Base-by-base conservation (phyloP, 257 asterid species). In the Capsicum pubescens region DNA sequence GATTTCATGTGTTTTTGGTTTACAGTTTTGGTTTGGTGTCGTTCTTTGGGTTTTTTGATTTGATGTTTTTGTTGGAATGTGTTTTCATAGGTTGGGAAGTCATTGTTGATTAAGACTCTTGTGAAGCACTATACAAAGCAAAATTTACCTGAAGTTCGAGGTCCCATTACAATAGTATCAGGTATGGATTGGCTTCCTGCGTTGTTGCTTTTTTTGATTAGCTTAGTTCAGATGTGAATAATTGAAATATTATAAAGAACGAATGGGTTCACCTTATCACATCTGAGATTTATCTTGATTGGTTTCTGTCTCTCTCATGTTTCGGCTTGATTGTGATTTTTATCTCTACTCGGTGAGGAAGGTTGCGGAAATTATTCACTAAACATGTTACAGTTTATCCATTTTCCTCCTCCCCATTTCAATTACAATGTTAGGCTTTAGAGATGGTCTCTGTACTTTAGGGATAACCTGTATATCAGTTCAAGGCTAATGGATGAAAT, bases 101-200 rank as follows among this genome's bases (percentile, higher is more conserved):
- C 99, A 2, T 88, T 97, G 91, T 87, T 95, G 85, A 97, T 97
- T 12, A 95, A 95, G 94, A 87, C 92, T 84, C 91, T 97, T 52
- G 87, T 97, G 68, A 93, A 97, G 87, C 98, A 95, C 86, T 97
- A 94, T 85, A 97, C 97, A 4, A 97, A 93, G 89, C 99, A 97
- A 21, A 95, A 93, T 84, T 89, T 97, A 69, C 94, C 98, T n/a
- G 98, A 97, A 84, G 99, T 97, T 84, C 92, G 91, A 15, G 99
- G 98, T 42, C 99, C 99, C 16, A 88, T 97, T 80, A 97, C 99
- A 36, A 92, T 97, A 39, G 93, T 97, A 83, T 97, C 99, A 92
- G 98, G 99, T 96, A 90, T 86, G 87, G 57, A 74, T 84, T 21
- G 59, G n/a, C 77, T 84, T 82, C 50, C 74, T 19, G 78, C 35